Base-by-base conservation (phyloP, 257 asterid species). In the Nyctanthes arbortristis region DNA sequence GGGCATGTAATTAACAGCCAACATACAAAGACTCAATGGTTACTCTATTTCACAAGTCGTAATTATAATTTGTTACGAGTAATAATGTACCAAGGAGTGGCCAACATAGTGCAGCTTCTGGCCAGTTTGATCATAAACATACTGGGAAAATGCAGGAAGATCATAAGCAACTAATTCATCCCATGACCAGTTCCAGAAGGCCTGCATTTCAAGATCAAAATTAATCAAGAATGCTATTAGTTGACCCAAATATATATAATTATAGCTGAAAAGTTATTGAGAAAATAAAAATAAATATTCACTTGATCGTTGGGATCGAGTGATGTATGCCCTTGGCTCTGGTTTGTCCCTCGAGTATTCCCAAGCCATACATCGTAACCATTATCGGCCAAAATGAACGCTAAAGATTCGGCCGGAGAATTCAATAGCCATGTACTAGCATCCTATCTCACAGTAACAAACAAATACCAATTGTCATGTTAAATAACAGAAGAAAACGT, bases 161-260 rank as follows among this genome's bases (percentile, higher is more conserved):
- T 90, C 97, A 69, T 81, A 86, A 20, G 78, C 82, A 28, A 78
- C 93, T 64, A 90, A 69, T 85, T 90, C 97, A 61, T 90, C 97
- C 97, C 97, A 88, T 45, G 95, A 86, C 97, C 97, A 90, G 32
- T 90, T 73, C 96, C 93, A 90, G 7, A 74, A 90, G 8, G 64
- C 77, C 96, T 89, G 76, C 67, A 16, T 36, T 63, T 71, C 12
- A 56, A 25, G 11, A 49, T 36, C 29, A 29, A 37, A 57, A 59
- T 7, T 8, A 14, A n/a, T 7, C 11, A 27, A 32, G 25, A 8
- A 24, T n/a, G 33, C 43, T 6, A n/a, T 20, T 27, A 65, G n/a
- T 20, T 12, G 0, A 55, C 47, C 12, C 9, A 20, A 43, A 20
- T 24, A 49, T 16, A 24, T 31, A 1, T 11, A 47, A 36, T 33